A percentile compares a stretch with the other conserved stretches of the same genome.
These are phyloP conservation scores for Castanospermum australe DNA, from an alignment of 306 rosid species.

Conservation along the genomic window DNA sequence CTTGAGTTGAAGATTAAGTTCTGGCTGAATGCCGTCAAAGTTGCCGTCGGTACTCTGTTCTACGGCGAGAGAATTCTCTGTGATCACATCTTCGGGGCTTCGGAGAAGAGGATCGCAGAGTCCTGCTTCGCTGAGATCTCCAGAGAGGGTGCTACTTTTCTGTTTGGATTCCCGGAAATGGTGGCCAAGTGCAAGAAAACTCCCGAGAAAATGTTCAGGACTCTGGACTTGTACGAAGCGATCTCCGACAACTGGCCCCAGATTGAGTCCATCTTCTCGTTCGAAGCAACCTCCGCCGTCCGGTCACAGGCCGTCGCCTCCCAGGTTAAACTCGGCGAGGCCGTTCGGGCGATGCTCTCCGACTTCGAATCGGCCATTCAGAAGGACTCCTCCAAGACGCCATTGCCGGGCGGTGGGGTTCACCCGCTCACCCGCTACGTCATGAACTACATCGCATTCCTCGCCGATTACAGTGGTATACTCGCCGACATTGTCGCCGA, in stretches of 20 bases:
- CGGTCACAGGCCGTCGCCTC: conserved; percentile 50
- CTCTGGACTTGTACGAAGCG: conserved; percentile 66
- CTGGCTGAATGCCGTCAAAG: conserved; percentile 66
- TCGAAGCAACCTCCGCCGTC: conserved; percentile 53
- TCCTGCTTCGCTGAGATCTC: conserved; percentile 63
- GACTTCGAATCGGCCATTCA: conserved; percentile 76
- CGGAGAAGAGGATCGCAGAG: conserved; percentile 41
- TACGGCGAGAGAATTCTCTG: conserved; percentile 70
- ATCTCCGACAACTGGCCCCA: conserved; percentile 51
- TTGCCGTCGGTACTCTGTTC: conserved; percentile 61
- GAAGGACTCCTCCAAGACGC: conserved; percentile 56
- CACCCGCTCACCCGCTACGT: conserved; percentile 86
- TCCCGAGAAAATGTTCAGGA: conserved; percentile 69
- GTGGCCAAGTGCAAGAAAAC: conserved; percentile 77
- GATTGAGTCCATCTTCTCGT: conserved; percentile 71
- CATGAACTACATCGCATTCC: conserved; percentile 69
- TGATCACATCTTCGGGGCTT: conserved; percentile 49
- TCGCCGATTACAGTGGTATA: conserved; percentile 58
- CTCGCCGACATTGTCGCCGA: conserved; percentile 59
- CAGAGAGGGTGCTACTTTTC: conserved; percentile 48
- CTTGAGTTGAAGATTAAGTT: conserved; percentile 59
- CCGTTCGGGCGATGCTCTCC: conserved; percentile 50
- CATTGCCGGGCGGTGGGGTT: conserved; percentile 59
- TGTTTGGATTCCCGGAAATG: conserved; percentile 74
- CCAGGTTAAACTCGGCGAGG: conserved; percentile 31